Conservation (phyloP, 1,284 basidiomycete genomes). For the Dichomitus squalens region DNA sequence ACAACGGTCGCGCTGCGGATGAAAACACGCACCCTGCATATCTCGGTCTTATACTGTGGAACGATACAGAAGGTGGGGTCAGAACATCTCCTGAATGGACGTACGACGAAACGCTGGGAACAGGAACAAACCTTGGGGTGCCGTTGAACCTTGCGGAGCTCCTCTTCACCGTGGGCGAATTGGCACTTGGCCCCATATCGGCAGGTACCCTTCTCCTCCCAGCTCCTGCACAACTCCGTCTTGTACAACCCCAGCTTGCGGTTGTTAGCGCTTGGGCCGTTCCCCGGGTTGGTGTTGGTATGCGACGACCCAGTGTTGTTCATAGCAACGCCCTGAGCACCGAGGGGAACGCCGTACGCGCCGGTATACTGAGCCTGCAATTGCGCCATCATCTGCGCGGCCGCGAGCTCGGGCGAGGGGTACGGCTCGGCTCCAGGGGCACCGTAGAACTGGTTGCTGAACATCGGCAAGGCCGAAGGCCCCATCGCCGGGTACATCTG, state of each 20-base stretch:
- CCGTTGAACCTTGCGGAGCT: slow-evolving; percentile 77
- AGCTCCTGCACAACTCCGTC: slow-evolving; percentile 89
- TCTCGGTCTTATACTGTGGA: slow-evolving; percentile 86
- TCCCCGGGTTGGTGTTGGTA: slow-evolving; percentile 31
- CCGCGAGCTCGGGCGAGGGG: slow-evolving; percentile 49
- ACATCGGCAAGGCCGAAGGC: slow-evolving; percentile 53
- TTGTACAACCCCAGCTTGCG: slow-evolving; percentile 89
- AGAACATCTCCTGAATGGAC: slow-evolving; percentile 11
- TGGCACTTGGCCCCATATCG: slow-evolving; percentile 87
- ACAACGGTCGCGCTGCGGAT: slow-evolving; percentile 6
- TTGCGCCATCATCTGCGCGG: slow-evolving; percentile 53
- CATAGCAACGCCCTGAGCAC: slow-evolving; percentile 24
- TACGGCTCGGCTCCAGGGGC: slow-evolving; percentile 57
- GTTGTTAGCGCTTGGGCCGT: slow-evolving; percentile 85
- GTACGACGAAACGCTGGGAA: not conserved
- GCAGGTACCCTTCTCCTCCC: slow-evolving; percentile 92
- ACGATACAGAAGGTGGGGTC: not conserved
- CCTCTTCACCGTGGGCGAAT: slow-evolving; percentile 89
- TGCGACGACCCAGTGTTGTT: slow-evolving; percentile 28
- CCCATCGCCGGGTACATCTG: slow-evolving; percentile 44
- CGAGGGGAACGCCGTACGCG: slow-evolving; percentile 49
- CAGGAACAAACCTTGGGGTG: slow-evolving; percentile 76
- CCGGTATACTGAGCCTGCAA: slow-evolving; percentile 52
- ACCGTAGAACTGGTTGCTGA: slow-evolving; percentile 67
- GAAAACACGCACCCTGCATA: slow-evolving; percentile 70